Conservation (phyloP, 192 early-diverging fungal species). For the Backusella liffmaniae region DNA sequence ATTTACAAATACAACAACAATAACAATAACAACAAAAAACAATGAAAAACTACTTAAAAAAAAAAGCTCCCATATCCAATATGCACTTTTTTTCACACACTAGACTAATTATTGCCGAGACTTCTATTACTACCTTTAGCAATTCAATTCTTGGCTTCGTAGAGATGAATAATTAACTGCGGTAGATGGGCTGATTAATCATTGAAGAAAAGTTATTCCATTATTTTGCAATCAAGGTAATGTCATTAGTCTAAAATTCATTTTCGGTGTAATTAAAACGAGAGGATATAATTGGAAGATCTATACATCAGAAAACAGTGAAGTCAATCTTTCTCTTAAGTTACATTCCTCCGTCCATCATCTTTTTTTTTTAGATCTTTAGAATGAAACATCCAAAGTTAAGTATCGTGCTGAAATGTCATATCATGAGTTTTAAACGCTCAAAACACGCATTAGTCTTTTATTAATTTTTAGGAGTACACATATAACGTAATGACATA, state of each 20-base stretch:
- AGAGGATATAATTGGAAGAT: not conserved
- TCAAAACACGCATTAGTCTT: not conserved
- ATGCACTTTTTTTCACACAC: not conserved
- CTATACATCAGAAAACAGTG: not conserved
- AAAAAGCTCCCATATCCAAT: not conserved
- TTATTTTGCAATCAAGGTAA: too few species aligned
- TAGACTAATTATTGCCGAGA: not conserved
- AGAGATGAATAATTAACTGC: not conserved
- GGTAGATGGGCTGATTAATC: not conserved
- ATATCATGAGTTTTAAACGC: not conserved
- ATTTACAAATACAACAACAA: not conserved
- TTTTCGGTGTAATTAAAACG: not conserved
- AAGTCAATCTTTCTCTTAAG: not conserved
- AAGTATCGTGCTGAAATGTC: not conserved
- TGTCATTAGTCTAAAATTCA: not conserved
- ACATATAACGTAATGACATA: not conserved
- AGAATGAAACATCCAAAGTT: not conserved
- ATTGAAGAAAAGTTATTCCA: not conserved
- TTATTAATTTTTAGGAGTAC: not conserved
- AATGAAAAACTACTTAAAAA: not conserved
- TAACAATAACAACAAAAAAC: too few species aligned
- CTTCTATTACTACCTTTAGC: not conserved
- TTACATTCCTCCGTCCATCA: not conserved
- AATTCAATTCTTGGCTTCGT: not conserved
- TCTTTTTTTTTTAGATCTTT: not conserved